Evolutionary conservation across 768 basidiomycete genomes (phyloP), one percentile per base, ranked within the genome.

Genomic region (Dioszegia hungarica): DNA sequence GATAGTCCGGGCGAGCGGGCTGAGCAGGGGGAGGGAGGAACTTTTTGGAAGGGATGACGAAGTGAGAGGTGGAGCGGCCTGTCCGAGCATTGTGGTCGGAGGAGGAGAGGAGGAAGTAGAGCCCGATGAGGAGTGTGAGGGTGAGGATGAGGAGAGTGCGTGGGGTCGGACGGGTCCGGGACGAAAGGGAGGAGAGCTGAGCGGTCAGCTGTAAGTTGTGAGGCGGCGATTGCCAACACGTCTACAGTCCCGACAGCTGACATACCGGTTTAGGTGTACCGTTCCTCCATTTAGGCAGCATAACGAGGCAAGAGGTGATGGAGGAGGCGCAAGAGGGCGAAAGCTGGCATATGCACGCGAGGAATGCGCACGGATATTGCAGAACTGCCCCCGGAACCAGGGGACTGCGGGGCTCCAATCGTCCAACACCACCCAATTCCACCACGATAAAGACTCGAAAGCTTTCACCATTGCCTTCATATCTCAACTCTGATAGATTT

Each of bases 21-120:
- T 17, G 31, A 5, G 55, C 31, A 15, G 60, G 60, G 17, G 68
- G 63, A 14, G 68, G 53, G 12, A 67, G 56, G 58, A 75, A 68
- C 5, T 31, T 14, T 3, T 45, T 29, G 5, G 59, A 39, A 8
- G 56, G 56, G 47, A 72, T 57, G 20, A 56, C 51, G 60, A 68
- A 68, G 8, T 58, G 55, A 4, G 66, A 66, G 37, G 56, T 27
- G 5, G 61, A 39, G 19, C 25, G 51, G 31, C 39, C 34, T 24
- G 31, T 49, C 34, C 33, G 2, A n/a, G 11, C n/a, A 25, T 36
- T 27, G 2, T 46, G 33, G 48, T 33, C 28, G 19, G 15, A 29
- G 28, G 20, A 20, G 37, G 27, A 20, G 39, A 33, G 27, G 37
- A 36, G 10, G 19, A 41, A 17, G 31, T 3, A 9, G 36, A 51